A percentile compares a stretch with the other conserved stretches of the same genome.
phyloP scores from a whole-genome alignment of 495 filamentous ascomycete genomes.

The Penicillium roqueforti region DNA sequence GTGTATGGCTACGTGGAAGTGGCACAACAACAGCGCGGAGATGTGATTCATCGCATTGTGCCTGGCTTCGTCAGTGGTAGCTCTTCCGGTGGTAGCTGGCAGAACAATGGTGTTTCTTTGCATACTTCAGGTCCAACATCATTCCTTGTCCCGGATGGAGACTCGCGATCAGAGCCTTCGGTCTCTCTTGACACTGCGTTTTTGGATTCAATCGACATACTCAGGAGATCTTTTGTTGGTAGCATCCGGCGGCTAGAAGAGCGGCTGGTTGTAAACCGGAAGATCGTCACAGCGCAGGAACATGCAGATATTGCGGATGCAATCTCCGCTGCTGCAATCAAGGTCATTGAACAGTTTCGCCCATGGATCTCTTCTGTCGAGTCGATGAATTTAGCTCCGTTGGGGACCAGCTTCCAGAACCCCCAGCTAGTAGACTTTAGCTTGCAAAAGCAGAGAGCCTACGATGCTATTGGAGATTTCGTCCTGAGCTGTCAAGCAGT shows the following conservation, averaged over 20 bases:
- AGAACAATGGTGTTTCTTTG: constrained; percentile 74
- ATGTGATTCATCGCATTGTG: constrained; percentile 80
- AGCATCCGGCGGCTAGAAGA: constrained; percentile 84
- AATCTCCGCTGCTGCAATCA: constrained; percentile 67
- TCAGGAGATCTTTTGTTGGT: constrained; percentile 72
- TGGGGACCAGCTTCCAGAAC: constrained; percentile 72
- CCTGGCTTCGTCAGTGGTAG: constrained; percentile 89
- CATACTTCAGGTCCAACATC: constrained; percentile 67
- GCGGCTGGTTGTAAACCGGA: constrained; percentile 68
- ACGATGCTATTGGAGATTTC: constrained; percentile 88
- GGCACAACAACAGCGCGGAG: constrained; percentile 83
- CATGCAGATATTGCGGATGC: constrained; percentile 72
- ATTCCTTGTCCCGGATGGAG: constrained; percentile 79
- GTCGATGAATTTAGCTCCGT: constrained; percentile 74
- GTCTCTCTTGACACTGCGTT: constrained; percentile 68
- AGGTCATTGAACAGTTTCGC: constrained; percentile 78
- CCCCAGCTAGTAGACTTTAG: constrained; percentile 85
- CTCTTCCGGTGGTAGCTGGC: constrained; percentile 82
- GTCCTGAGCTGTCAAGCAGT: constrained; percentile 81
- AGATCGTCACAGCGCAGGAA: constrained; percentile 64
- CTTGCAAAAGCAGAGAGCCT: constrained; percentile 83
- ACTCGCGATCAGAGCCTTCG: constrained; percentile 67
- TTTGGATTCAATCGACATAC: constrained; percentile 78
- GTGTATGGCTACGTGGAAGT: constrained; percentile 96
- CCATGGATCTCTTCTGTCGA: constrained; percentile 85